phyloP scores from a whole-genome alignment of 257 asterid genomes.

The Leonotis leonurus region DNA sequence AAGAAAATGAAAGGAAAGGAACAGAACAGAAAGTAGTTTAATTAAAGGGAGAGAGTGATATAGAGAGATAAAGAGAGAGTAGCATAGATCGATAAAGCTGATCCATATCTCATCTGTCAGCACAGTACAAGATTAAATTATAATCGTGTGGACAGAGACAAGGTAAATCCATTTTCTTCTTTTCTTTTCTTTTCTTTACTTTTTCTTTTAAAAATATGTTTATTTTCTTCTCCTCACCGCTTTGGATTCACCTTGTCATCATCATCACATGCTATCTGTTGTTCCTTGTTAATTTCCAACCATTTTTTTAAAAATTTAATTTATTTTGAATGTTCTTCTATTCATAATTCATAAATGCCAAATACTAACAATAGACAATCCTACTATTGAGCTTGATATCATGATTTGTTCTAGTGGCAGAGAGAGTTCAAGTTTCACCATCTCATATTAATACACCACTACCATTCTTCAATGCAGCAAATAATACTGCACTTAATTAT shows the following conservation, averaged over 20 bases:
- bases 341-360: no score
- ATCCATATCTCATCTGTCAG: slow-evolving; percentile 56
- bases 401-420: no score
- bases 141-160: slow-evolving; percentile 56
- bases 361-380: no score
- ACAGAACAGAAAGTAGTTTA: slow-evolving; percentile 57
- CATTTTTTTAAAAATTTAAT: no score
- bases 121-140: slow-evolving; percentile 54
- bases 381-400: no score
- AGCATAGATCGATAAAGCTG: slow-evolving; percentile 81
- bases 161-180: slow-evolving; percentile 38
- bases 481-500: background rate
- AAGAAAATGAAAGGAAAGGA: slow-evolving; percentile 47
- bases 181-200: background rate
- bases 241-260: background rate
- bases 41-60: slow-evolving; percentile 15
- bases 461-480: no score
- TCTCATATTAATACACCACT: no score
- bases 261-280: background rate
- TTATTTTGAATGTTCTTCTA: no score
- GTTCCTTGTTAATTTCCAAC: no score
- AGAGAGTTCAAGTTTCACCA: no score
- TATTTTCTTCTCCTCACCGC: background rate
- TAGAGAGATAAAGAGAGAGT: slow-evolving; percentile 16
- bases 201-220: no score